Evolutionary conservation across 108 stramenopile genomes (phyloP), one percentile per base, ranked within the genome.

Genomic region (Bacterosira constricta): DNA sequence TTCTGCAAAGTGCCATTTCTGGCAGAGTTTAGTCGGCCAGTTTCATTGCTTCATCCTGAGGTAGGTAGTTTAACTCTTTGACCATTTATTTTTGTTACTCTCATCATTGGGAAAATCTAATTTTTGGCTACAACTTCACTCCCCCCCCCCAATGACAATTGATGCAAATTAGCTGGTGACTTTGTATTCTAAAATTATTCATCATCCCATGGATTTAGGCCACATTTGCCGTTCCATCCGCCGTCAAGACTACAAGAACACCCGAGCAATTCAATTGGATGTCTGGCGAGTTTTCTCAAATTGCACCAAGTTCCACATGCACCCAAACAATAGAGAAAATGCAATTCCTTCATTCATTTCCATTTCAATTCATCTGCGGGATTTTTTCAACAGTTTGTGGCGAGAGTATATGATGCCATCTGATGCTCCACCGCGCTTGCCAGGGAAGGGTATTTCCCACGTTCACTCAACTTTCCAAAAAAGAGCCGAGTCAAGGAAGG

Each of bases 281-380:
- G 79, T 90, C 36, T 95, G 94, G 94, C 81, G 91, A n/a, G 87
- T 95, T 58, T 95, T 95, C 62, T 80, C 85, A 18, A 95, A 95
- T 55, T 95, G 94, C 75, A 76, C 91, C 67, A 87, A 86, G 47
- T 95, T 87, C 54, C 94, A 95, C 71, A 90, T 88, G 12, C 88
- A 91, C 60, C 89, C 86, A 11, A 72, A 56, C 83, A 94, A 90
- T 71, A 83, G 79, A 46, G 90, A 92, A 9, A 62, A 70, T 67
- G 88, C 90, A 6, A 87, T 95, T 21, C 94, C 94, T 8, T 86
- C 87, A 21, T 95, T 95, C 42, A 79, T 92, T 25, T 88, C 87
- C 0, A 95, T 95, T 64, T 85, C 91, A 17, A 73, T 88, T 47
- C 94, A 95, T 67, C 65, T 95, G 25, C 78, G 90, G 10, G 88